A percentile compares a stretch with the other conserved stretches of the same genome.
These are phyloP conservation scores for Colletotrichum spaethianum DNA, from an alignment of 2,329 filamentous ascomycete genomes.

Conservation along the genomic window DNA sequence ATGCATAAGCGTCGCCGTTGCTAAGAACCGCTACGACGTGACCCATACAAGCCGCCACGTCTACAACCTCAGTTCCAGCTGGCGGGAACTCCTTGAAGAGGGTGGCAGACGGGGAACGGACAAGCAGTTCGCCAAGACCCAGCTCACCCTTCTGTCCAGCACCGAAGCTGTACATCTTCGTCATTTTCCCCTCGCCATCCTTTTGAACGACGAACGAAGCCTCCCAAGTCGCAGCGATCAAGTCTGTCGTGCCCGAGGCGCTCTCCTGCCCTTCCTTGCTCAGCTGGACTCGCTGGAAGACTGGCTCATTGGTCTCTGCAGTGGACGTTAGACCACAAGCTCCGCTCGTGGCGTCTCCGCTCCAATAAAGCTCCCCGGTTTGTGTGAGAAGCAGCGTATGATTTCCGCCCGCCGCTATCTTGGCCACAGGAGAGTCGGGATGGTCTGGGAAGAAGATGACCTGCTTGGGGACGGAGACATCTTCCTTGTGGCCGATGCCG, in stretches of 20 bases:
- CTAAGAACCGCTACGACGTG: conserved; percentile 82
- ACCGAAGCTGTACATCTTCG: conserved; percentile 74
- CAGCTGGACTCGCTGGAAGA: conserved; percentile 59
- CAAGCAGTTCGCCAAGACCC: conserved; percentile 70
- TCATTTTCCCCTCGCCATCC: conserved; percentile 59
- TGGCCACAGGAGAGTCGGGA: conserved; percentile 53
- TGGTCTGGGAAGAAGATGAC: conserved; percentile 68
- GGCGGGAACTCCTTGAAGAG: conserved; percentile 76
- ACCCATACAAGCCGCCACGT: conserved; percentile 81
- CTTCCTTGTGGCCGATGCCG: conserved; percentile 78
- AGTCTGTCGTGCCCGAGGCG: conserved; percentile 48
- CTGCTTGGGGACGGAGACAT: conserved; percentile 76
- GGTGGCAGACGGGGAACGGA: conserved; percentile 63
- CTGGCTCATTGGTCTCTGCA: conserved; percentile 48
- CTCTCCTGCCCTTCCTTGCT: conserved; percentile 45
- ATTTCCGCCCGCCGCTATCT: conserved; percentile 80
- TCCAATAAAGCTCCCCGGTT: conserved; percentile 72
- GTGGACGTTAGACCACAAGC: conserved; percentile 64
- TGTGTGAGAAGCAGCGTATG: conserved; percentile 83
- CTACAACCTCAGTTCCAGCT: conserved; percentile 67
- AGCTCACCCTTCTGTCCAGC: conserved; percentile 80
- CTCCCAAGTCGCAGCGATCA: conserved; percentile 84
- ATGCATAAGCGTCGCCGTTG: conserved; percentile 86
- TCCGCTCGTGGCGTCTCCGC: conserved; percentile 71
- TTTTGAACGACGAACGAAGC: conserved; percentile 74